Conservation (phyloP, 345 rosid species). For the Garcia nutans region DNA sequence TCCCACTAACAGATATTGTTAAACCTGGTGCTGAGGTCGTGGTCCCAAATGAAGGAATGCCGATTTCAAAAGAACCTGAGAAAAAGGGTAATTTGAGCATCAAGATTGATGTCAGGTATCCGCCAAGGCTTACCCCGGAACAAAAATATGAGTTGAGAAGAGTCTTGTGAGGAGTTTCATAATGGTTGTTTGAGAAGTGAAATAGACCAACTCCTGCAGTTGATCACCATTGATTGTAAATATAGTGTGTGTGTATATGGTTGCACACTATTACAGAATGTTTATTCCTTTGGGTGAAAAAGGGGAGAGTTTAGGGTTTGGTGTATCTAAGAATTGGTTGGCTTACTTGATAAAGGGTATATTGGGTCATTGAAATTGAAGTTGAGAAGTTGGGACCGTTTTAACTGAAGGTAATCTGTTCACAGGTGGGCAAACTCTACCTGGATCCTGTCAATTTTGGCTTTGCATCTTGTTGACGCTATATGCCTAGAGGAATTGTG, state of each 20-base stretch:
- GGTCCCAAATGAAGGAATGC: slow-evolving; percentile 92
- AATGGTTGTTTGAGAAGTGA: slow-evolving; percentile 16
- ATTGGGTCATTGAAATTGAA: neutral
- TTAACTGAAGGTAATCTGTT: neutral
- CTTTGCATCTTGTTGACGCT: slow-evolving; percentile 8
- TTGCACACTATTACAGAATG: slow-evolving; percentile 22
- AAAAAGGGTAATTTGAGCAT: slow-evolving; percentile 78
- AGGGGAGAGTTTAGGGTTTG: slow-evolving; percentile 6
- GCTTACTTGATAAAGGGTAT: neutral
- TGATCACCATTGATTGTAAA: slow-evolving; percentile 27
- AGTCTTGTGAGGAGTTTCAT: slow-evolving; percentile 63
- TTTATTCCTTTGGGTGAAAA: slow-evolving; percentile 15
- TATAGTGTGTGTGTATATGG: slow-evolving; percentile 2
- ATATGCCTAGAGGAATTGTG: neutral
- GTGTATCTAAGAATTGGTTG: neutral
- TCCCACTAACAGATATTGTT: slow-evolving; percentile 65
- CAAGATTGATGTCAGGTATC: slow-evolving; percentile 79
- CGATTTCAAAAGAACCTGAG: slow-evolving; percentile 77
- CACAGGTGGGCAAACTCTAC: slow-evolving; percentile 8
- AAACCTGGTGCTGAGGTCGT: slow-evolving; percentile 79
- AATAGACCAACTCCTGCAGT: slow-evolving; percentile 1
- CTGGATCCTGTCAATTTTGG: slow-evolving; percentile 10
- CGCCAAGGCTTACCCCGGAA: slow-evolving; percentile 65
- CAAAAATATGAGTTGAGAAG: slow-evolving; percentile 83
- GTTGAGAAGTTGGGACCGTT: neutral